Evolutionary conservation across 805 yeast species (phyloP).

Genomic region (Ogataea zsoltii): DNA sequence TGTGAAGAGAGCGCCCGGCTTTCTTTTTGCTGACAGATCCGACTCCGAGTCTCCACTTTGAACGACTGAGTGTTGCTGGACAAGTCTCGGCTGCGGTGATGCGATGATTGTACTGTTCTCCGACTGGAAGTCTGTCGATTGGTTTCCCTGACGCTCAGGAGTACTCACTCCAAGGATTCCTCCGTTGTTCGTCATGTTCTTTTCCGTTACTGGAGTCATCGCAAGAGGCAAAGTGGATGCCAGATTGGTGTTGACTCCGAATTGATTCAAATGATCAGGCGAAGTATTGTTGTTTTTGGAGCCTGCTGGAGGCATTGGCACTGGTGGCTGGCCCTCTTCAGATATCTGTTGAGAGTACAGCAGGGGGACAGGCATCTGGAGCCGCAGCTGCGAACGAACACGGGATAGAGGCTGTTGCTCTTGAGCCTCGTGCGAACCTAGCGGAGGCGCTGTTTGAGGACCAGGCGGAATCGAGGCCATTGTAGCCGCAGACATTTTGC

Average conservation of each 20-base stretch:
- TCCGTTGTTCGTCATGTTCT: conserved; percentile 18
- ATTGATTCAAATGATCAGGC: conserved; percentile 37
- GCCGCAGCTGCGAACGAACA: conserved; percentile 56
- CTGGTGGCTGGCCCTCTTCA: conserved; percentile 9
- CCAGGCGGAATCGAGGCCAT: conserved; percentile 18
- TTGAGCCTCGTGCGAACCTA: conserved; percentile 16
- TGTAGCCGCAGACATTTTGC: conserved; percentile 30
- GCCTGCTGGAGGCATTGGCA: background rate
- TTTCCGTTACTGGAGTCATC: conserved; percentile 82
- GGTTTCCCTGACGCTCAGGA: conserved; percentile 17
- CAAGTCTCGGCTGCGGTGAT: conserved; percentile 10
- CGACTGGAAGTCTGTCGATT: background rate
- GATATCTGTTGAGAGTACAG: conserved; percentile 15
- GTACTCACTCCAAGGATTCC: conserved; percentile 21
- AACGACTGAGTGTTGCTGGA: background rate
- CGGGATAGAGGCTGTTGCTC: conserved; percentile 31
- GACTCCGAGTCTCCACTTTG: background rate
- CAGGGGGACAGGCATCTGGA: conserved; percentile 76
- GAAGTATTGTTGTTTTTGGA: conserved; percentile 10
- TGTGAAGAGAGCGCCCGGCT: background rate
- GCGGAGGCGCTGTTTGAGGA: conserved; percentile 32
- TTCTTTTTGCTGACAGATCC: background rate
- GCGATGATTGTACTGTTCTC: conserved; percentile 5
- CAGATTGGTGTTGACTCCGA: conserved; percentile 58
- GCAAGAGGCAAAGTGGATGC: conserved; percentile 62